phyloP scores from a whole-genome alignment of 1,284 basidiomycete genomes.

The Violaceomyces palustris region DNA sequence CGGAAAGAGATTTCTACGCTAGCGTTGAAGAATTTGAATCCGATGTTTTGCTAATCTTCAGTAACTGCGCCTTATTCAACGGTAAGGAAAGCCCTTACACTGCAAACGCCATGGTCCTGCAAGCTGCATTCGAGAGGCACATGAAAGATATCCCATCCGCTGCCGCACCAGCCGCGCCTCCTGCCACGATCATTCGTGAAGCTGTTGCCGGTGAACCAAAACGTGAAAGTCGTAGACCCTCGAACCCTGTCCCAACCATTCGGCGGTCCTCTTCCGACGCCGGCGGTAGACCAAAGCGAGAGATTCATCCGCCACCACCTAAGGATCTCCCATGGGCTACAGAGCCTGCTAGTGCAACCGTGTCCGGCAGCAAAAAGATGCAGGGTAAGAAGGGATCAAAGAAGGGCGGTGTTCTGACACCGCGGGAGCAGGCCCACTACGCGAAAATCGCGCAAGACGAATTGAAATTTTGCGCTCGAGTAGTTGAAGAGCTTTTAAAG shows the following conservation, averaged over 20 bases:
- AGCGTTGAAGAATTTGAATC: conserved; percentile 35
- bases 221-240: conserved; percentile 59
- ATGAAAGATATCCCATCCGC: conserved; percentile 54
- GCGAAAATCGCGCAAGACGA: conserved; percentile 73
- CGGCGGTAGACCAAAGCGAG: conserved; percentile 82
- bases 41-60: conserved; percentile 63
- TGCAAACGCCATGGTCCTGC: conserved; percentile 71
- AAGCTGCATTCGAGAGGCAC: conserved; percentile 81
- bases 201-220: conserved; percentile 56
- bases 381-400: conserved; percentile 23
- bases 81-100: conserved; percentile 76
- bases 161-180: conserved; percentile 49
- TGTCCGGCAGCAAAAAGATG: conserved; percentile 23
- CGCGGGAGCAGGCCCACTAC: conserved; percentile 58
- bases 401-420: conserved; percentile 28
- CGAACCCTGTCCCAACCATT: conserved; percentile 71
- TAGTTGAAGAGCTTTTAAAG: conserved; percentile 69
- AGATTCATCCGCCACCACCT: conserved; percentile 89
- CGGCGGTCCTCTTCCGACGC: conserved; percentile 62
- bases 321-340: conserved; percentile 84
- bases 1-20: conserved; percentile 33
- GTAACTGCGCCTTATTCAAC: conserved; percentile 87
- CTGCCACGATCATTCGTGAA: too few relatives aligned
- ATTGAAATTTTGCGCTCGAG: conserved; percentile 72
- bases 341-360: conserved; percentile 48